These are phyloP conservation scores for Pistacia atlantica DNA, from an alignment of 345 rosid species.

Conservation along the genomic window DNA sequence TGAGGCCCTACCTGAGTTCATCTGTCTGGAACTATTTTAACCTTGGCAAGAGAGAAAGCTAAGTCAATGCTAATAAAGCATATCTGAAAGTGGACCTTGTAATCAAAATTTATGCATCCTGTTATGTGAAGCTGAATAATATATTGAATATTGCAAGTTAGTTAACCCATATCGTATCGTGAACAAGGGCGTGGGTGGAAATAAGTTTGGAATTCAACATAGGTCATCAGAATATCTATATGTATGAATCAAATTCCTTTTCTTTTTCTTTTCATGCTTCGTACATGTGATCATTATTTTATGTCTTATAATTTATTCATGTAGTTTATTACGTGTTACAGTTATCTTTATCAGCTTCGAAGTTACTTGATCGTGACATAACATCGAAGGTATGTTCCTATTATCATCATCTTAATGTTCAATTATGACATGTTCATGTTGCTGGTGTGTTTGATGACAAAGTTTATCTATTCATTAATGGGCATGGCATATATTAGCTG, in stretches of 20 bases:
- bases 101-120: background rate
- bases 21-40: background rate
- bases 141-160: background rate
- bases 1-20: slow-evolving; percentile 2
- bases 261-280: background rate
- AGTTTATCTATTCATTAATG: no score
- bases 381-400: slow-evolving; percentile 62
- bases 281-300: background rate
- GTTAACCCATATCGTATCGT: background rate
- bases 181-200: background rate
- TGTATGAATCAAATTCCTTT: background rate
- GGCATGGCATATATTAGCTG: background rate
- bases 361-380: slow-evolving; percentile 69
- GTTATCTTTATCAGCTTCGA: slow-evolving; percentile 74
- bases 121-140: background rate
- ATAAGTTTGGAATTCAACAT: no score
- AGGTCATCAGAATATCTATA: background rate
- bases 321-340: slow-evolving; percentile 33
- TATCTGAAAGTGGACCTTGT: background rate
- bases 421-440: background rate
- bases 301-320: background rate
- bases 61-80: background rate
- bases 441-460: background rate
- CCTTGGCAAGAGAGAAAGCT: background rate
- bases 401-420: background rate